Evolutionary conservation across 495 filamentous ascomycete genomes (phyloP).

Genomic region (Penicillium cosmopolitanum): DNA sequence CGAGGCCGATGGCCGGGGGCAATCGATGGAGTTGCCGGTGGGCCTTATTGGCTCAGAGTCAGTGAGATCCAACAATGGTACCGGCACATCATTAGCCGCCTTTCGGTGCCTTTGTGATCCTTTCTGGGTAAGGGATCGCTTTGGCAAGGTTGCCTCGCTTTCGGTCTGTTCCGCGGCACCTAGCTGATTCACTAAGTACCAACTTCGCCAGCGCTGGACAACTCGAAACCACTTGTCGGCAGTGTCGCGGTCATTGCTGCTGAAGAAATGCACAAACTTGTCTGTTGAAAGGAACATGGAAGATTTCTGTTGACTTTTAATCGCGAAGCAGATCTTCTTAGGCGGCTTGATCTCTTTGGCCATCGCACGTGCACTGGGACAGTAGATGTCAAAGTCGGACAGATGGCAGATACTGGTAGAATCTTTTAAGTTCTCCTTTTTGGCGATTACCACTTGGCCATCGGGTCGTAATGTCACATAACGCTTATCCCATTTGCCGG

Average conservation of each 20-base stretch:
- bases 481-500: conserved; percentile 85
- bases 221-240: conserved; percentile 69
- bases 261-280: conserved; percentile 92
- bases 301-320: conserved; percentile 93
- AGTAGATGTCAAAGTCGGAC: conserved; percentile 93
- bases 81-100: conserved; percentile 3
- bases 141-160: conserved; percentile 14
- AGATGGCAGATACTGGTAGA: conserved; percentile 75
- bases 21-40: conserved; percentile 38
- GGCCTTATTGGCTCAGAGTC: conserved; percentile 36
- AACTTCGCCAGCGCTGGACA: conserved; percentile 82
- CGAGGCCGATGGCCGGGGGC: conserved; percentile 19
- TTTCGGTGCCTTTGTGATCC: conserved; percentile 38
- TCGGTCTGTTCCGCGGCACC: conserved; percentile 53
- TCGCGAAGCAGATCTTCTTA: conserved; percentile 79
- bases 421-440: conserved; percentile 64
- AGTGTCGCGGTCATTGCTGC: conserved; percentile 68
- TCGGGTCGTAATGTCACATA: conserved; percentile 72
- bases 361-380: conserved; percentile 64
- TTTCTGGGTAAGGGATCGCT: conserved; percentile 27
- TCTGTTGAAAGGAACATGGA: conserved; percentile 79
- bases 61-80: conserved; percentile 9
- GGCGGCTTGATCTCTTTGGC: conserved; percentile 70
- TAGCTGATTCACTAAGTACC: conserved; percentile 76
- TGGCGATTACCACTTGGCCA: conserved; percentile 76